Conservation (phyloP, 192 early-diverging fungal species). For the Coemansia sp. region DNA sequence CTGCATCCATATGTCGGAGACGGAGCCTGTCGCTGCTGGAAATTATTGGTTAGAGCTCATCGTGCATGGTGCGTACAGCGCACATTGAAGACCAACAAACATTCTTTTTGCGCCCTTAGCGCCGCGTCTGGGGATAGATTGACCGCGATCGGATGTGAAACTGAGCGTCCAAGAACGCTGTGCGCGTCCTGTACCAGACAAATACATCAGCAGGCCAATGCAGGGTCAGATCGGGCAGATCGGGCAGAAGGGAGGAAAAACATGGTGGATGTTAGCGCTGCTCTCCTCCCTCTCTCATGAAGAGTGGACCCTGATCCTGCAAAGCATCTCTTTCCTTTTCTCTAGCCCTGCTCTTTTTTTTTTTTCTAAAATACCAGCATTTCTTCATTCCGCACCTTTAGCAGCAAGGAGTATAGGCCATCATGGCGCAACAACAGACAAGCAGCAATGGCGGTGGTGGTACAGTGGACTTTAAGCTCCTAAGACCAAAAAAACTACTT, state of each 20-base stretch:
- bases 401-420: background rate
- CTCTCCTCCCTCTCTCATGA: background rate
- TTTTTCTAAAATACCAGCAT: background rate
- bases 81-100: background rate
- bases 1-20: background rate
- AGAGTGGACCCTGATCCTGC: background rate
- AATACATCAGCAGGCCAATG: background rate
- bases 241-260: too few relatives aligned
- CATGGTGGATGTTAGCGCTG: too few relatives aligned
- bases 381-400: too few relatives aligned
- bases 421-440: constrained; percentile 8
- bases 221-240: background rate
- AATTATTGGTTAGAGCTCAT: background rate
- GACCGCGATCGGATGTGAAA: too few relatives aligned
- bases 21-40: background rate
- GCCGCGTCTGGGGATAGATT: background rate
- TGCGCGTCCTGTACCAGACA: background rate
- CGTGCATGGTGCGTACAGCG: background rate
- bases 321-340: background rate
- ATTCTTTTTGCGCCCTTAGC: background rate
- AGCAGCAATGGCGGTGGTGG: background rate
- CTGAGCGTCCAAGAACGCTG: background rate
- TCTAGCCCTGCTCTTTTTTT: background rate
- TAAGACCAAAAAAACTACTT: constrained; percentile 77
- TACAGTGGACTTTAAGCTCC: constrained; percentile 47